Evolutionary conservation across 2,329 filamentous ascomycete species (phyloP), one percentile per base, ranked within the genome.

Genomic region (Arachnopeziza araneosa): DNA sequence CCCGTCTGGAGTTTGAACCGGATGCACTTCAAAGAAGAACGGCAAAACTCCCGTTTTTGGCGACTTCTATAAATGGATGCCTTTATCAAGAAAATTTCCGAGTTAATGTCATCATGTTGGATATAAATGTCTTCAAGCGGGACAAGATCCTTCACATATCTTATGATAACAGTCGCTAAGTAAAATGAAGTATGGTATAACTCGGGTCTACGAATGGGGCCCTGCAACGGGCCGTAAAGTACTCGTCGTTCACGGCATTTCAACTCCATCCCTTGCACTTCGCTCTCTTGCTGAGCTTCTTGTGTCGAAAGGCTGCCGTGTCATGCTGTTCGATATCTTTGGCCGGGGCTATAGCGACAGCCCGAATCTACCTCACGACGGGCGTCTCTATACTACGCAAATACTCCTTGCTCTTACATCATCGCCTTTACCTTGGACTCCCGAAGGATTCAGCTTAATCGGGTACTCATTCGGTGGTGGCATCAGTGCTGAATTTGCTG

Each of bases 381-480:
- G 80, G 17, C 77, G 81, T 1, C 81, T 92, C 5, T 91, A 88
- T 74, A 80, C 80, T 2, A 78, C 82, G 0, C 84, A 90, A 71
- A 83, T 91, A 44, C 75, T 89, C 36, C 77, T 88, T 12, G 84
- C 81, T 9, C 75, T 90, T n/a, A 78, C 82, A 1, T 89, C 86
- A 1, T 90, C 87, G 0, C 72, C 75, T 1, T 69, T 88, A 2
- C 60, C 78, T 0, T 90, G 86, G 86, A 75, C 74, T 3, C 68
- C 30, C 1, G 53, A 53, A 72, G 79, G 78, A 56, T 93, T 95
- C 72, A 83, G 85, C 62, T 75, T 96, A 6, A 75, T 92, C 2
- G 91, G 91, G 1, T 96, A 95, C 73, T 92, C 88, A 0, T 79
- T 96, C 0, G 91, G 91, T 52, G 91, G 91, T 44, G 89, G 87